Conservation (phyloP, 2,329 filamentous ascomycete species). For the Xylariaceae sp. region DNA sequence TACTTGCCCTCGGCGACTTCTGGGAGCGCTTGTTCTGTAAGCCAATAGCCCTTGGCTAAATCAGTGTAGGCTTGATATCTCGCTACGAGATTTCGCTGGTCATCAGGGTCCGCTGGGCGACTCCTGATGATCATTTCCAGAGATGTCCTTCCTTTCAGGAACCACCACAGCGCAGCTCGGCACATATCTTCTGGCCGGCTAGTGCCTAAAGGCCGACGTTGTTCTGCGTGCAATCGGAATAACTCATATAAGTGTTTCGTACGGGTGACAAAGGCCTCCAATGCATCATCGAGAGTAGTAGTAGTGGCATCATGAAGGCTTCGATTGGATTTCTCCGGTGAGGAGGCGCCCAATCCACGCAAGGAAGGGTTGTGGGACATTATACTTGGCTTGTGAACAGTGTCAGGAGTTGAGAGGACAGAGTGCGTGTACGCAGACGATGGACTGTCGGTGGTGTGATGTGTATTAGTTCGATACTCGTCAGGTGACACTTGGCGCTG, state of each 20-base stretch:
- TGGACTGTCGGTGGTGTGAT: constrained; percentile 25
- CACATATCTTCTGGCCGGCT: constrained; percentile 69
- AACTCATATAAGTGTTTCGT: constrained; percentile 75
- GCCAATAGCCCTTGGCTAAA: constrained; percentile 84
- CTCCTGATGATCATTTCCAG: constrained; percentile 74
- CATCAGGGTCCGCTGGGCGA: constrained; percentile 57
- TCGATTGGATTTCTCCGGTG: constrained; percentile 33
- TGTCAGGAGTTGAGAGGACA: too few relatives aligned
- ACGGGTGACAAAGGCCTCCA: constrained; percentile 69
- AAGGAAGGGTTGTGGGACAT: constrained; percentile 31
- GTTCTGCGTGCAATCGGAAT: constrained; percentile 78
- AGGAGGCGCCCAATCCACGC: constrained; percentile 22
- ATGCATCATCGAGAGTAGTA: constrained; percentile 64
- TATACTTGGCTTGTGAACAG: constrained; percentile 25
- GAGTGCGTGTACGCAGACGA: constrained; percentile 24
- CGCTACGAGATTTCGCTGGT: constrained; percentile 57
- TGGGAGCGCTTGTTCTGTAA: constrained; percentile 60
- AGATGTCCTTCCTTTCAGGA: constrained; percentile 75
- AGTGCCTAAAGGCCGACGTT: constrained; percentile 65
- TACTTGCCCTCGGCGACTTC: constrained; percentile 50
- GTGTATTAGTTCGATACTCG: constrained; percentile 29
- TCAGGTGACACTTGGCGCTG: constrained; percentile 29
- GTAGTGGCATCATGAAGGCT: constrained; percentile 45
- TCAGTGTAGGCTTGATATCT: constrained; percentile 82
- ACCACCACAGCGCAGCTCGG: constrained; percentile 84